A percentile compares a stretch with the other conserved stretches of the same genome.
These are phyloP conservation scores for Trypanosoma platydactyli DNA, from an alignment of 208 protist species.

Conservation along the genomic window DNA sequence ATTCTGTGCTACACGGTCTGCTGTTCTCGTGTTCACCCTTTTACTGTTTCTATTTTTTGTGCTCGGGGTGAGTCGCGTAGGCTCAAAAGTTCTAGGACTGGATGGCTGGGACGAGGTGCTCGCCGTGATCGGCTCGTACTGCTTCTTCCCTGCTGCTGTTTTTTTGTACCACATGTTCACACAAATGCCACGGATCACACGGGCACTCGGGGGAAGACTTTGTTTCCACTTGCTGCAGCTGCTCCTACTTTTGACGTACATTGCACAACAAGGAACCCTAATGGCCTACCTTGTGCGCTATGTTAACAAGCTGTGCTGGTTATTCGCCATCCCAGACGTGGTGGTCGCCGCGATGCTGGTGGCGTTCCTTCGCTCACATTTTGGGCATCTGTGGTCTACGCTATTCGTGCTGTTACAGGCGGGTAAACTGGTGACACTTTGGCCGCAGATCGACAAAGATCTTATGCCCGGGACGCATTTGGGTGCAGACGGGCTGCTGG, in stretches of 20 bases:
- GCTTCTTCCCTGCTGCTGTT: conserved; percentile 3
- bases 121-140: conserved; percentile 19
- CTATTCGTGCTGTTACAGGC: conserved; percentile 17
- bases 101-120: conserved; percentile 30
- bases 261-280: conserved; percentile 14
- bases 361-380: neutral
- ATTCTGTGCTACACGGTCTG: neutral
- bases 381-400: conserved; percentile 9
- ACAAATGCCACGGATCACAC: neutral
- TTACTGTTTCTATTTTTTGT: conserved; percentile 16
- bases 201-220: neutral
- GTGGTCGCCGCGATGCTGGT: conserved; percentile 13
- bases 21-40: conserved; percentile 1
- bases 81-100: neutral
- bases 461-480: neutral
- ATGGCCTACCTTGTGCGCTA: conserved; percentile 21
- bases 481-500: conserved; percentile 17
- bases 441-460: neutral
- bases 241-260: conserved; percentile 14
- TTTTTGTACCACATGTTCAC: neutral
- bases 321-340: conserved; percentile 22
- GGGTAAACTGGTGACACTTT: conserved; percentile 20
- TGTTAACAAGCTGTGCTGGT: conserved; percentile 4
- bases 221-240: conserved; percentile 5
- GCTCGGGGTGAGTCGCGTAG: conserved; percentile 8